These are phyloP conservation scores for Botrytis byssoidea DNA, from an alignment of 2,329 filamentous ascomycete genomes.

Conservation along the genomic window DNA sequence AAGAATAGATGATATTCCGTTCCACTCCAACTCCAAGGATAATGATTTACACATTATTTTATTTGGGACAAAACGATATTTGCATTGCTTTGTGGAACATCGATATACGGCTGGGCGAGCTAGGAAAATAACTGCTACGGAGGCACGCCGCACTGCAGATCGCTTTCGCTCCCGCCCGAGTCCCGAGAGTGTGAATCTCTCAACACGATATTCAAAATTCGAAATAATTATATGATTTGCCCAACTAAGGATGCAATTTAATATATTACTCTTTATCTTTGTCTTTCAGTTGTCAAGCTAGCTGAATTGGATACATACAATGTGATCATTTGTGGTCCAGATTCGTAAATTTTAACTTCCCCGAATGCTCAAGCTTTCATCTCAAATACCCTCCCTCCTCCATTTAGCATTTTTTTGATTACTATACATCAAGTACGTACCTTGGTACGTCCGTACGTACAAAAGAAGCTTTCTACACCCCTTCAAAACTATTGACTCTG, in stretches of 20 bases:
- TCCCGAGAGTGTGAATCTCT: slow-evolving; percentile 14
- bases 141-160: slow-evolving; percentile 19
- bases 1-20: background rate
- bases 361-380: background rate
- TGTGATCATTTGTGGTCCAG: slow-evolving; percentile 8
- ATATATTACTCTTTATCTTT: background rate
- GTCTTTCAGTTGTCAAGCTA: background rate
- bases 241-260: background rate
- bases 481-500: slow-evolving; percentile 2
- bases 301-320: background rate
- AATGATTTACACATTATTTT: background rate
- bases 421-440: background rate
- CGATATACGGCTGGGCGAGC: slow-evolving; percentile 5
- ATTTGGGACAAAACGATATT: slow-evolving; percentile 1
- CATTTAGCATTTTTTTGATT: background rate
- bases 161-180: slow-evolving; percentile 18
- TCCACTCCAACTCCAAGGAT: slow-evolving; percentile 1
- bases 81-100: slow-evolving; percentile 4
- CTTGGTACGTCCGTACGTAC: background rate
- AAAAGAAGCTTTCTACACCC: background rate
- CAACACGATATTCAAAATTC: background rate
- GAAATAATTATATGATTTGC: background rate
- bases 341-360: background rate
- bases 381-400: background rate
- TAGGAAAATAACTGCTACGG: slow-evolving; percentile 12